Percentiles rank a stretch among this genome's conserved stretches.
phyloP scores from a whole-genome alignment of 179 eudicot species.

The Beta corolliflora region DNA sequence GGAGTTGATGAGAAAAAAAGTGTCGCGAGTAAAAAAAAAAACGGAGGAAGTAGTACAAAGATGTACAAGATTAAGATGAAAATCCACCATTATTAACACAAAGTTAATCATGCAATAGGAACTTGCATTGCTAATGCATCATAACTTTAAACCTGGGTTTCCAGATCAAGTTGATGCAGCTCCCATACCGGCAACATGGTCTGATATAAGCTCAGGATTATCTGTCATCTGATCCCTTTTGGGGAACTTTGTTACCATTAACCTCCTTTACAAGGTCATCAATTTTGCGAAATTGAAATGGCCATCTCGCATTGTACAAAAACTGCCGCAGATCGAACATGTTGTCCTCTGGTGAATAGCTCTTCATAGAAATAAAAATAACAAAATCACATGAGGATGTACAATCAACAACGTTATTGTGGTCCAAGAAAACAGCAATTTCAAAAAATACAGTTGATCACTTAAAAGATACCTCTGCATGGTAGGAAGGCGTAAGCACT shows the following conservation, averaged over 20 bases:
- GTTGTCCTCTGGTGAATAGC: conserved; percentile 94
- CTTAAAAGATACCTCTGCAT: conserved; percentile 70
- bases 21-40: too few species aligned
- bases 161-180: conserved; percentile 70
- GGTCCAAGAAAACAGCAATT: neutral
- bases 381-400: neutral
- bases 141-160: conserved; percentile 60
- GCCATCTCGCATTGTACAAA: conserved; percentile 89
- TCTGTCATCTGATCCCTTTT: conserved; percentile 36
- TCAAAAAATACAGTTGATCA: too few species aligned
- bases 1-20: too few species aligned
- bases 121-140: neutral
- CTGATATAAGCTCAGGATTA: conserved; percentile 26
- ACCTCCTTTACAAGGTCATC: conserved; percentile 66
- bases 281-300: conserved; percentile 84
- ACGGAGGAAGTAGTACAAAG: too few species aligned
- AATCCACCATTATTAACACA: too few species aligned
- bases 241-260: conserved; percentile 45
- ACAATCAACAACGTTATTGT: neutral
- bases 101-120: neutral
- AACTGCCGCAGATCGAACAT: conserved; percentile 95
- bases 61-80: neutral
- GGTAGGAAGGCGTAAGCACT: conserved; percentile 90
- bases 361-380: conserved; percentile 44
- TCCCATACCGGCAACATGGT: neutral